phyloP scores from a whole-genome alignment of 768 basidiomycete species.

The Russula ochroleuca region DNA sequence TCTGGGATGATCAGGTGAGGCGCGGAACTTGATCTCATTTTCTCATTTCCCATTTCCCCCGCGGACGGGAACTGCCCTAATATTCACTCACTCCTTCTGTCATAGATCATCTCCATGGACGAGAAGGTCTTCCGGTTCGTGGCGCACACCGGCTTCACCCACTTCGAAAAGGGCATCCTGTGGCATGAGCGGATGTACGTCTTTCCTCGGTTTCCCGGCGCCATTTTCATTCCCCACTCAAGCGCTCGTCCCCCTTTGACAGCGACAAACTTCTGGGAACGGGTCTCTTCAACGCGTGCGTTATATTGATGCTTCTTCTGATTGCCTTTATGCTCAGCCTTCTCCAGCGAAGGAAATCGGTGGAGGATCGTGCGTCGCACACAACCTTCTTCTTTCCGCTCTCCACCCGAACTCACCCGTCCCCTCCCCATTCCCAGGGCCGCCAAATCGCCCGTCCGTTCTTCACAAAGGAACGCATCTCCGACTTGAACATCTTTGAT shows the following conservation, averaged over 20 bases:
- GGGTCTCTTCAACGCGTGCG: slow-evolving; percentile 56
- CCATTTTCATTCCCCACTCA: neutral
- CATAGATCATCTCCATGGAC: slow-evolving; percentile 27
- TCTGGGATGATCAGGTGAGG: slow-evolving; percentile 35
- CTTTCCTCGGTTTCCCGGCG: neutral
- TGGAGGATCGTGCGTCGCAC: slow-evolving; percentile 23
- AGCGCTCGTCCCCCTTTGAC: slow-evolving; percentile 8
- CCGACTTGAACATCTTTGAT: slow-evolving; percentile 37
- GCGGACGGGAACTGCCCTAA: neutral
- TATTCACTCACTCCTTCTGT: neutral
- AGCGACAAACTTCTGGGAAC: slow-evolving; percentile 40
- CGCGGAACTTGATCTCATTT: neutral
- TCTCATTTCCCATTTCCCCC: neutral
- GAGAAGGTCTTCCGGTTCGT: slow-evolving; percentile 24
- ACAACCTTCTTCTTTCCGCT: slow-evolving; percentile 8
- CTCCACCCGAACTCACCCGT: neutral
- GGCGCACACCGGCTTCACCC: slow-evolving; percentile 24
- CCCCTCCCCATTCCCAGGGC: slow-evolving; percentile 28
- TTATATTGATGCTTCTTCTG: slow-evolving; percentile 27
- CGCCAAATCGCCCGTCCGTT: slow-evolving; percentile 39
- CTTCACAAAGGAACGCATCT: slow-evolving; percentile 36
- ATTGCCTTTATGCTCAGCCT: slow-evolving; percentile 20
- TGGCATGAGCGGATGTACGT: slow-evolving; percentile 29
- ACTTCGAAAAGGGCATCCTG: slow-evolving; percentile 26
- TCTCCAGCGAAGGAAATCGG: slow-evolving; percentile 21